These are phyloP conservation scores for Austroboletus eburneus DNA, from an alignment of 768 basidiomycete species.

Conservation along the genomic window DNA sequence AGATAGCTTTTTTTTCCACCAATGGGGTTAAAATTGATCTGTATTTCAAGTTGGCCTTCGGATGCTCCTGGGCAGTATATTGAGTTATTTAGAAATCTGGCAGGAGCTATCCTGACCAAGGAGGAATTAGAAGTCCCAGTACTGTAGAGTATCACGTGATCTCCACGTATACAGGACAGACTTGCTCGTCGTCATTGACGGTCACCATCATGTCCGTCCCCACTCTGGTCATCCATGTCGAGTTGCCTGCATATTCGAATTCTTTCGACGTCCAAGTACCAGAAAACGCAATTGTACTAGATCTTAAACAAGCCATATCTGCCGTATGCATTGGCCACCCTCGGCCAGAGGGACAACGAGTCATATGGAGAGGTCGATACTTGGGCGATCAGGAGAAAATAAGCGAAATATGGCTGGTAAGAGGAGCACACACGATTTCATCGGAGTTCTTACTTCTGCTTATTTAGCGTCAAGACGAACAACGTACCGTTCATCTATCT, in stretches of 20 bases:
- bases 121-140: conserved; percentile 53
- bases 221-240: conserved; percentile 49
- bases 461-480: conserved; percentile 49
- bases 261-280: conserved; percentile 58
- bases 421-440: conserved; percentile 7
- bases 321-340: conserved; percentile 60
- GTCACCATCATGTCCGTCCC: conserved; percentile 25
- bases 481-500: conserved; percentile 65
- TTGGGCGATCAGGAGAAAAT: conserved; percentile 63
- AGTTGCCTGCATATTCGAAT: conserved; percentile 69
- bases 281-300: conserved; percentile 45
- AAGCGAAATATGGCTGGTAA: conserved; percentile 66
- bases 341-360: conserved; percentile 63
- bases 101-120: conserved; percentile 53
- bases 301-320: conserved; percentile 67
- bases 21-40: too few relatives aligned
- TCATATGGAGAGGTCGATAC: conserved; percentile 72
- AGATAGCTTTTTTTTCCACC: too few relatives aligned
- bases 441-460: conserved; percentile 6
- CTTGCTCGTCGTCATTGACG: background rate
- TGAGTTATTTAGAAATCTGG: conserved; percentile 61
- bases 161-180: conserved; percentile 24
- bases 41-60: too few relatives aligned
- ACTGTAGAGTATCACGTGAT: conserved; percentile 24
- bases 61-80: too few relatives aligned